A percentile compares a stretch with the other conserved stretches of the same genome.
Conservation (phyloP, 768 basidiomycete genomes). For the Tulasnella sp. region DNA sequence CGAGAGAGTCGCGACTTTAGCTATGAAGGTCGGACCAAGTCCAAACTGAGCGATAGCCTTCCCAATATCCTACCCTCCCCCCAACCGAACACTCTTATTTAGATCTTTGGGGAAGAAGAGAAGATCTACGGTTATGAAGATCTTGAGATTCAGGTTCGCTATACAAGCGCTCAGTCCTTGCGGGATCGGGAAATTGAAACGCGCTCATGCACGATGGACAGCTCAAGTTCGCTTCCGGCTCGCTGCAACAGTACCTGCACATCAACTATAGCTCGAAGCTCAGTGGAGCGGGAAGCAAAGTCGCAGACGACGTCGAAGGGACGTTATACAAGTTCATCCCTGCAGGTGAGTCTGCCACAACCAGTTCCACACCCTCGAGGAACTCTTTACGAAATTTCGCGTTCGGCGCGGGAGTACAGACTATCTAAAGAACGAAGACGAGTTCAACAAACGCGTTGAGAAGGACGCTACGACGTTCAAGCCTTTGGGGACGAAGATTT, state of each 20-base stretch:
- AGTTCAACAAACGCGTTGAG: slow-evolving; percentile 61
- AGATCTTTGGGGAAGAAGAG: slow-evolving; percentile 96
- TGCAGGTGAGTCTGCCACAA: slow-evolving; percentile 35
- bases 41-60: neutral
- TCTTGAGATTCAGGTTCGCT: slow-evolving; percentile 67
- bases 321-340: slow-evolving; percentile 69
- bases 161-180: neutral
- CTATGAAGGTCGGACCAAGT: neutral
- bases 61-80: neutral
- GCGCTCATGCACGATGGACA: slow-evolving; percentile 23
- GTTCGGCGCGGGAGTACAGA: slow-evolving; percentile 29
- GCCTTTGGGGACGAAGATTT: slow-evolving; percentile 64
- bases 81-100: too few species aligned
- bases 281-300: slow-evolving; percentile 28
- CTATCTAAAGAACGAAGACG: slow-evolving; percentile 53
- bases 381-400: neutral
- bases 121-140: slow-evolving; percentile 90
- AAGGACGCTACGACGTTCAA: slow-evolving; percentile 65
- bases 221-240: slow-evolving; percentile 83
- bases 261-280: slow-evolving; percentile 60
- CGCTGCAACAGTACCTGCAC: slow-evolving; percentile 61
- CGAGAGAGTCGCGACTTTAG: neutral
- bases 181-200: neutral
- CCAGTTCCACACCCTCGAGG: too few species aligned
- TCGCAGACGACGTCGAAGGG: slow-evolving; percentile 80